A percentile compares a stretch with the other conserved stretches of the same genome.
Evolutionary conservation across 306 rosid genomes (phyloP).

Genomic region (Styphnolobium japonicum): DNA sequence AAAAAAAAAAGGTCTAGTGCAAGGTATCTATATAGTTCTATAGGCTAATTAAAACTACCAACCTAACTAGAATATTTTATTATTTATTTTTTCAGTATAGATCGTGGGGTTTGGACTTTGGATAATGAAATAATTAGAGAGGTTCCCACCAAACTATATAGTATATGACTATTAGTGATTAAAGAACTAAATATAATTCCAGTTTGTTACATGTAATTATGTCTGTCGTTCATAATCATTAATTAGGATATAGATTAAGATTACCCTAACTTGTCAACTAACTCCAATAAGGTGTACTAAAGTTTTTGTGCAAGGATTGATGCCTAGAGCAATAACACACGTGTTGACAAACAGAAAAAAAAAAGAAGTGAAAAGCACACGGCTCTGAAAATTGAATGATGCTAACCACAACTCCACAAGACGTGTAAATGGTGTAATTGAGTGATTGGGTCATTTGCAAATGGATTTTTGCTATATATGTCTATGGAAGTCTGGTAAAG

Average conservation of each 20-base stretch:
- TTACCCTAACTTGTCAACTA: neutral
- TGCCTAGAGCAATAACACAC: slow-evolving; percentile 7
- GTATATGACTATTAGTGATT: neutral
- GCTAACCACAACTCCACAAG: neutral
- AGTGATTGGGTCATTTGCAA: neutral
- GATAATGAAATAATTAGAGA: slow-evolving; percentile 24
- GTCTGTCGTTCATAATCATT: neutral
- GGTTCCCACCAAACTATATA: slow-evolving; percentile 13
- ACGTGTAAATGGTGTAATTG: slow-evolving; percentile 9
- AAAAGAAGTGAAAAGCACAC: neutral
- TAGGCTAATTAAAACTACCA: slow-evolving; percentile 21
- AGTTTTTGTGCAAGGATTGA: slow-evolving; percentile 20
- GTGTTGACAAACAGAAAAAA: slow-evolving; percentile 22
- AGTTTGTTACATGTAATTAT: neutral
- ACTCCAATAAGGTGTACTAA: slow-evolving; percentile 1
- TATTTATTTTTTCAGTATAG: slow-evolving; percentile 12
- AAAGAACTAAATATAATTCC: neutral
- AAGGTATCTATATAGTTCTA: neutral
- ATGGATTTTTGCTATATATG: neutral
- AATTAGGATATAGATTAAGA: slow-evolving; percentile 3
- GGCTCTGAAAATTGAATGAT: neutral
- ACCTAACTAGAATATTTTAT: slow-evolving; percentile 16
- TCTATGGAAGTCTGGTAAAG: neutral
- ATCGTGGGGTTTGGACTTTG: slow-evolving; percentile 13
- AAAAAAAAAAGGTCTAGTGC: neutral